Base-by-base conservation (phyloP, 2,329 filamentous ascomycete genomes). In the Fusarium sp. region DNA sequence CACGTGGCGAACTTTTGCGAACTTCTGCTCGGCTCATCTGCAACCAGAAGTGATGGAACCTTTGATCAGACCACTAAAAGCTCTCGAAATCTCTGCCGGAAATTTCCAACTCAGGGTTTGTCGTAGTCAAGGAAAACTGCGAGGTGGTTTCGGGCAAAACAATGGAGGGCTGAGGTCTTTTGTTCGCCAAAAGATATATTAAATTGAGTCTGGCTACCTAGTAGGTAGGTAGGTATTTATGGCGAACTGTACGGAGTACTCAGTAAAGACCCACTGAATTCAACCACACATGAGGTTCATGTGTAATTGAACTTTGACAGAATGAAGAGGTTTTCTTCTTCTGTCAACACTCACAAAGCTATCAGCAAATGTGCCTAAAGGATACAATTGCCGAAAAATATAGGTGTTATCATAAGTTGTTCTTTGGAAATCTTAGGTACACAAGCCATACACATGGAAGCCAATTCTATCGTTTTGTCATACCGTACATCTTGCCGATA, bases 1-100 rank as follows among this genome's bases (percentile, higher is more conserved):
- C 70, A 72, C 67, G 55, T 63, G 63, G 59, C 63, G 72, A 74
- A 74, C 72, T 74, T 74, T 74, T 74, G 72, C 69, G 49, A 59
- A 38, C 31, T 35, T 20, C 33, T 52, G 48, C 63, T 63, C 39
- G 49, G 57, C 54, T 74, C 63, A 61, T 45, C 20, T 61, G 63
- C 48, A 64, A 63, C 67, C 55, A 68, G 48, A 66, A 61, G 61
- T 35, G 42, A 56, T 66, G 55, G 71, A 71, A 72, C 71, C 58
- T 72, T 74, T 74, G 51, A 64, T 69, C 63, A 74, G 51, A 18
- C 72, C 71, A 72, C 66, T 52, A 8, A 35, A 57, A 31, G 47
- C 41, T 59, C 56, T 56, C 44, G 48, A 39, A 48, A 49, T 70
- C 51, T 70, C 61, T 54, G 66, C 61, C 57, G 35, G 49, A 48